Evolutionary conservation across 2,329 filamentous ascomycete species (phyloP).

Genomic region (Pseudogymnoascus sp.): DNA sequence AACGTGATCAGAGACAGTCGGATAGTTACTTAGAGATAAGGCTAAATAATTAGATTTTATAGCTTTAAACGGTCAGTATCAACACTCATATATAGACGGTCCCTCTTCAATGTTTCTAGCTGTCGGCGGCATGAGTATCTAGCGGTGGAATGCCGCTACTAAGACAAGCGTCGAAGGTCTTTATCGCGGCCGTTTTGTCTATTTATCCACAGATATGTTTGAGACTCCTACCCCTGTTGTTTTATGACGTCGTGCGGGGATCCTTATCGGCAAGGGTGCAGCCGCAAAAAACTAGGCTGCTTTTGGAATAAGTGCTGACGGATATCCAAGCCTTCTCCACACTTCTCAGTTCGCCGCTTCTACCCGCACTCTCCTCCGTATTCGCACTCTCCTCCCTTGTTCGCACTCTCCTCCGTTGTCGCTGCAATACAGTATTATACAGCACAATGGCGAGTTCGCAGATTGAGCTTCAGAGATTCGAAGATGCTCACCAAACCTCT

Average conservation of each 20-base stretch:
- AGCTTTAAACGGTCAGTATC: not conserved
- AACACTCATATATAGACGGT: not conserved
- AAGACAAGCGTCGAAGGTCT: not conserved
- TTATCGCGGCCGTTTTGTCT: not conserved
- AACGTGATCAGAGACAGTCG: not conserved
- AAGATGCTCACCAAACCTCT: slow-evolving; percentile 1
- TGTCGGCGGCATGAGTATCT: not conserved
- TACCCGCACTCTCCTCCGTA: not conserved
- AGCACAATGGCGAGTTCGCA: not conserved
- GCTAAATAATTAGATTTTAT: not conserved
- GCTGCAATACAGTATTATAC: not conserved
- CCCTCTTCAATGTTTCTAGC: not conserved
- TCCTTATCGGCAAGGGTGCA: not conserved
- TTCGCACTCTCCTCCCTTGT: too few relatives aligned
- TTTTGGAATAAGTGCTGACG: not conserved
- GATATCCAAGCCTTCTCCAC: not conserved
- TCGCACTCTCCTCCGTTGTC: not conserved
- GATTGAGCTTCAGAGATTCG: slow-evolving; percentile 1
- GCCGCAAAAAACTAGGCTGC: not conserved
- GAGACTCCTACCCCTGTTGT: not conserved
- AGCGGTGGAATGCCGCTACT: too few relatives aligned
- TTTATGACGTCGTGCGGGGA: slow-evolving; percentile 6
- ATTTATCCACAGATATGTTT: not conserved
- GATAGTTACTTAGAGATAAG: not conserved
- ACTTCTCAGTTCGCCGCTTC: slow-evolving; percentile 1